Percentiles rank a stretch among this genome's conserved stretches.
Evolutionary conservation across 345 rosid species (phyloP).

Genomic region (Citrus maxima): DNA sequence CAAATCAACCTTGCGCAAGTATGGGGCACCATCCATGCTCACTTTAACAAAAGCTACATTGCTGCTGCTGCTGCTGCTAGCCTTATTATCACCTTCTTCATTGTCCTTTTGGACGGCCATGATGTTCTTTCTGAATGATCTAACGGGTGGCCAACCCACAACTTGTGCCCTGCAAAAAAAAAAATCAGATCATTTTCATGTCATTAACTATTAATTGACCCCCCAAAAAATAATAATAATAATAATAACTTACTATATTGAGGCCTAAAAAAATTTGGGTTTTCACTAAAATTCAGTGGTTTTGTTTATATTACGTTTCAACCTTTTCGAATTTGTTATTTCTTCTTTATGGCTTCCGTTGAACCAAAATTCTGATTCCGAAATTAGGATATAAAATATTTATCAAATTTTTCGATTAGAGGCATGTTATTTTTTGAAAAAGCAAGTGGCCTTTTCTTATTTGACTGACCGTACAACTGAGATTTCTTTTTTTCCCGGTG

Average conservation of each 20-base stretch:
- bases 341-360: too few relatives aligned
- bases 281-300: too few relatives aligned
- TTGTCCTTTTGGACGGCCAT: slow-evolving; percentile 57
- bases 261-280: too few relatives aligned
- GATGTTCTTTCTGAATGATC: slow-evolving; percentile 67
- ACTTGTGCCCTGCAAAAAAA: slow-evolving; percentile 60
- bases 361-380: too few relatives aligned
- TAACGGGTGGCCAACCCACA: slow-evolving; percentile 89
- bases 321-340: too few relatives aligned
- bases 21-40: slow-evolving; percentile 93
- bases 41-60: slow-evolving; percentile 62
- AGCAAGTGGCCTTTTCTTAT: too few relatives aligned
- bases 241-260: background rate
- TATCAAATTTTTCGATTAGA: too few relatives aligned
- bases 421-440: too few relatives aligned
- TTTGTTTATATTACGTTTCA: too few relatives aligned
- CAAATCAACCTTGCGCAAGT: slow-evolving; percentile 75
- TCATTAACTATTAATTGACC: background rate
- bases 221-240: background rate
- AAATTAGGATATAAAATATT: too few relatives aligned
- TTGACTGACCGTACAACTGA: background rate
- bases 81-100: slow-evolving; percentile 30
- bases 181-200: background rate
- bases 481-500: background rate
- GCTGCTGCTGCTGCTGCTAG: slow-evolving; percentile 12